These are phyloP conservation scores for Emmonsia crescens DNA, from an alignment of 2,329 filamentous ascomycete species.

Conservation along the genomic window DNA sequence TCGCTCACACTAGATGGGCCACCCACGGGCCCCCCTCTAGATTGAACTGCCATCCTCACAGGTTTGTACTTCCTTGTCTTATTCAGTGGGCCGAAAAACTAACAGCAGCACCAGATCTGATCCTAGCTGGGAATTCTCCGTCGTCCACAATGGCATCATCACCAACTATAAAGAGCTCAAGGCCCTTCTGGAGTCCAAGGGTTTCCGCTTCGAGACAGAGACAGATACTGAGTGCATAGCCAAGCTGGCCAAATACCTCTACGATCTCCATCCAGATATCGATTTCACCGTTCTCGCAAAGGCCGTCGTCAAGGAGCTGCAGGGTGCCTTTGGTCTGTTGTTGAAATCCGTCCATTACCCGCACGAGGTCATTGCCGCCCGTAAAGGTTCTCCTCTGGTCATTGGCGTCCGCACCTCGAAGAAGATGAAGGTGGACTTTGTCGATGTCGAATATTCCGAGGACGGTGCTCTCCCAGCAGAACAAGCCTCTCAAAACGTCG, in stretches of 20 bases:
- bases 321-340: conserved; percentile 93
- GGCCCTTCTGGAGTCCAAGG: conserved; percentile 83
- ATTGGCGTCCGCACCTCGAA: conserved; percentile 93
- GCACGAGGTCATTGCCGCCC: conserved; percentile 92
- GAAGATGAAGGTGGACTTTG: conserved; percentile 99
- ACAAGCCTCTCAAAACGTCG: conserved; percentile 89
- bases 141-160: conserved; percentile 99
- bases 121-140: conserved; percentile 85
- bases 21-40: conserved; percentile 92
- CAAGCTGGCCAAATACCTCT: conserved; percentile 96
- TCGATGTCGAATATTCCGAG: conserved; percentile 94
- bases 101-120: conserved; percentile 56
- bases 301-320: conserved; percentile 94
- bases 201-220: conserved; percentile 97
- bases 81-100: not conserved
- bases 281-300: conserved; percentile 95
- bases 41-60: conserved; percentile 95
- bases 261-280: conserved; percentile 85
- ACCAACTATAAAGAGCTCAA: conserved; percentile 99
- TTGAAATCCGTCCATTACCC: conserved; percentile 98
- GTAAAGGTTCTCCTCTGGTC: conserved; percentile 95
- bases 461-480: conserved; percentile 83
- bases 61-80: conserved; percentile 47
- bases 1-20: conserved; percentile 98
- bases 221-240: conserved; percentile 99